Base-by-base conservation (phyloP, 176 grass and related monocot genomes). In the Tillandsia leiboldiana region DNA sequence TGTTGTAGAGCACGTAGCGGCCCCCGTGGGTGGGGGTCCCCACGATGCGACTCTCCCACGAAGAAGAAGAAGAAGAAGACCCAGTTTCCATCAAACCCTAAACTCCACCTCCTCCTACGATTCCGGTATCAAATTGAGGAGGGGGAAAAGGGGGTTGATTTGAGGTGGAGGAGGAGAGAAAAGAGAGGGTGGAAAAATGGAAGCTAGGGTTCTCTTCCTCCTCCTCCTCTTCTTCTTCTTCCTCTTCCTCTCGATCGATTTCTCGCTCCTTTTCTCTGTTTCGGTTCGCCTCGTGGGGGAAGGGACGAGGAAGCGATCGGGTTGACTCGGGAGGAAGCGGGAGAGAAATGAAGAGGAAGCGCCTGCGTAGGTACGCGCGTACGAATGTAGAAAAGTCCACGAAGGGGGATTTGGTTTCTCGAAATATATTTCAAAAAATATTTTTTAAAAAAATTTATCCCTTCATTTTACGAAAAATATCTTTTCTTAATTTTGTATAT, bases 1-100 rank as follows among this genome's bases (percentile, higher is more conserved):
- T 80, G 83, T 96, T 96, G 79, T 96, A 91, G 12, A 80, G 83
- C 81, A 96, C 86, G 75, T 89, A 96, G 63, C 85, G 83, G 13
- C 92, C 92, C 17, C 67, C 86, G 71, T 91, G 83, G 48, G 88
- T 96, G 18, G 57, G 78, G 57, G 77, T 71, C 11, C 92, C 88
- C 73, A 51, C 82, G 83, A 84, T 80, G 74, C 91, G 88, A 10
- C 81, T 84, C 0, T 83, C 82, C 28, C 70, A 72, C 51, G 53
- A 62, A 59, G 73, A 77, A 71, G 71, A 62, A 59, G 73, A 77
- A 71, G 71, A 76, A 5, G 33, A 42, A 42, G 33, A 10, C 13
- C 27, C 70, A 42, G 26, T 1, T 9, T 23, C 70, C 51, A 15
- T 18, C 8, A 42, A 42, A 9, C 20, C 58, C 58, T 17, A 8